A percentile compares a stretch with the other conserved stretches of the same genome.
phyloP scores from a whole-genome alignment of 2,329 filamentous ascomycete genomes.

The Cladosporium sp. region DNA sequence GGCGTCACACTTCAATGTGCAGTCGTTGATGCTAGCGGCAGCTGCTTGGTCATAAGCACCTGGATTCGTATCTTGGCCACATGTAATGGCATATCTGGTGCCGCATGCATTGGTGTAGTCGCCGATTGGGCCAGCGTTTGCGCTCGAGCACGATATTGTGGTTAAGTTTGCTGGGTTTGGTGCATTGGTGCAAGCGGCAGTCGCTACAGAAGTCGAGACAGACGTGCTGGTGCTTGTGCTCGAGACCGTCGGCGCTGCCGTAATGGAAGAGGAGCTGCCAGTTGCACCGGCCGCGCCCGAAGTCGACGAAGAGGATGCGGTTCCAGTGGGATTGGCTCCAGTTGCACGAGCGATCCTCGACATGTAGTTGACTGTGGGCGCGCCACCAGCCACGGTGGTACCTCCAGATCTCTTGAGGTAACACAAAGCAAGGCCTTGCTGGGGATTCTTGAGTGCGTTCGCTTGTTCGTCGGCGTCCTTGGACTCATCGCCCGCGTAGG shows the following conservation, averaged over 20 bases:
- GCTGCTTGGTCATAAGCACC: not conserved
- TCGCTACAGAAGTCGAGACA: not conserved
- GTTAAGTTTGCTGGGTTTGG: slow-evolving; percentile 8
- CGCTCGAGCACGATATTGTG: not conserved
- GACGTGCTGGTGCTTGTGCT: not conserved
- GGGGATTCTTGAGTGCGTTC: not conserved
- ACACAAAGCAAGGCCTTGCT: not conserved
- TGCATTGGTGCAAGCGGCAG: slow-evolving; percentile 11
- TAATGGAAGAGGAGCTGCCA: not conserved
- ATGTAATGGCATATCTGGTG: slow-evolving; percentile 24
- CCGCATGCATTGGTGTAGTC: slow-evolving; percentile 22
- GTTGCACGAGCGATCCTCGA: not conserved
- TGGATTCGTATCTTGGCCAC: slow-evolving; percentile 23
- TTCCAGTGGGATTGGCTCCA: not conserved
- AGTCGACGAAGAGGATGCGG: not conserved
- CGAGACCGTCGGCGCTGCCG: not conserved
- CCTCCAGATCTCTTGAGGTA: not conserved
- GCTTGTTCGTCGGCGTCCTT: not conserved
- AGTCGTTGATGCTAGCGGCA: slow-evolving; percentile 20
- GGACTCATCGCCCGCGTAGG: not conserved
- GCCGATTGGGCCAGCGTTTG: slow-evolving; percentile 6
- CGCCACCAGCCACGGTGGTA: not conserved
- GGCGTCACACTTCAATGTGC: slow-evolving; percentile 24
- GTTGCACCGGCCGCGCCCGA: not conserved
- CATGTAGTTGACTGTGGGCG: not conserved